phyloP scores from a whole-genome alignment of 345 rosid species.

The Linum usitatissimum region DNA sequence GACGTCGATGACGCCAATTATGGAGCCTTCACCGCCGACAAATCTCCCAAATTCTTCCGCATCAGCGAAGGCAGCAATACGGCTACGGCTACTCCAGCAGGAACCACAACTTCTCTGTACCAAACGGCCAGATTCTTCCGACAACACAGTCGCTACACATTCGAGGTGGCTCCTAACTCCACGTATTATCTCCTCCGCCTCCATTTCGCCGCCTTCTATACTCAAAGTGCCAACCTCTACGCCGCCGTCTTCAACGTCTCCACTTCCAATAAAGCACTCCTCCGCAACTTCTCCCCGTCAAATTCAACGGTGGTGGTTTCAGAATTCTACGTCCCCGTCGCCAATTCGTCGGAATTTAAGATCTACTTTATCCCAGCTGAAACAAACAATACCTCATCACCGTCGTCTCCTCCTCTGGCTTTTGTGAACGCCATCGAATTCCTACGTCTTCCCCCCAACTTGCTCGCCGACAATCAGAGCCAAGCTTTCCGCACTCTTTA shows the following conservation, averaged over 20 bases:
- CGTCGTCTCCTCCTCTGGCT: slow-evolving; percentile 7
- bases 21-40: slow-evolving; percentile 19
- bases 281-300: slow-evolving; percentile 10
- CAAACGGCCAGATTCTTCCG: slow-evolving; percentile 40
- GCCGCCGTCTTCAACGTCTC: slow-evolving; percentile 29
- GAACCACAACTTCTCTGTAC: slow-evolving; percentile 14
- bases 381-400: slow-evolving; percentile 6
- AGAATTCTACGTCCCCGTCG: slow-evolving; percentile 37
- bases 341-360: too few relatives aligned
- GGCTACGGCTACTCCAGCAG: neutral
- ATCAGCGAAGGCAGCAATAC: slow-evolving; percentile 7
- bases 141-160: slow-evolving; percentile 20
- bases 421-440: slow-evolving; percentile 12
- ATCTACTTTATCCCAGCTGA: neutral
- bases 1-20: neutral
- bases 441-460: neutral
- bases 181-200: slow-evolving; percentile 36
- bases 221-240: slow-evolving; percentile 19
- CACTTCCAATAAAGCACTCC: slow-evolving; percentile 17
- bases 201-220: slow-evolving; percentile 27
- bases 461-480: neutral
- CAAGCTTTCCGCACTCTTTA: slow-evolving; percentile 6
- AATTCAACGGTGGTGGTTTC: slow-evolving; percentile 16
- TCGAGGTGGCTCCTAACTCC: slow-evolving; percentile 20
- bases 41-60: neutral